A percentile compares a stretch with the other conserved stretches of the same genome.
phyloP scores from a whole-genome alignment of 164 flowering plant genomes.

The Liriodendron chinense region DNA sequence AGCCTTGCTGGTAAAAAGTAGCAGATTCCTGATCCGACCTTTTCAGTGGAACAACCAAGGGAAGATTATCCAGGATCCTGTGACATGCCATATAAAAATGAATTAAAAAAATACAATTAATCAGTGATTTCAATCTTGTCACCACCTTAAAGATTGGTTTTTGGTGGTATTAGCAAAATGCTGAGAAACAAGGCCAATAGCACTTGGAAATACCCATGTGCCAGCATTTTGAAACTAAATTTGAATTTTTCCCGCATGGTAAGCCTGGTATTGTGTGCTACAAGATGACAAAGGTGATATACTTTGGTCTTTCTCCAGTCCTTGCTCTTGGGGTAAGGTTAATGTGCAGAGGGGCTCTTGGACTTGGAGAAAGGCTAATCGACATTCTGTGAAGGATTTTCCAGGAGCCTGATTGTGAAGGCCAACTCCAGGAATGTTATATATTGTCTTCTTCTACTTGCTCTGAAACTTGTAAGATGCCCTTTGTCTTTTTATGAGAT shows the following conservation, averaged over 20 bases:
- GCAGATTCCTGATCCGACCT: slow-evolving; percentile 60
- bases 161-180: not conserved
- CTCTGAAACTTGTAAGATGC: too few species aligned
- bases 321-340: too few species aligned
- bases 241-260: not conserved
- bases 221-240: not conserved
- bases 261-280: not conserved
- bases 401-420: too few species aligned
- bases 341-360: too few species aligned
- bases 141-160: not conserved
- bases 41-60: slow-evolving; percentile 69
- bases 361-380: too few species aligned
- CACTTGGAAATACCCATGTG: not conserved
- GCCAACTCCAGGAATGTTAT: too few species aligned
- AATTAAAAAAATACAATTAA: too few species aligned
- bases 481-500: too few species aligned
- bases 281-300: not conserved
- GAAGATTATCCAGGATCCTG: slow-evolving; percentile 97
- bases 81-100: slow-evolving; percentile 3
- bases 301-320: too few species aligned
- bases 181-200: not conserved
- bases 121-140: too few species aligned
- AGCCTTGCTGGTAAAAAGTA: slow-evolving; percentile 73
- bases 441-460: too few species aligned
- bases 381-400: too few species aligned